phyloP scores from a whole-genome alignment of 2,329 filamentous ascomycete species.

The Exophiala sp. region DNA sequence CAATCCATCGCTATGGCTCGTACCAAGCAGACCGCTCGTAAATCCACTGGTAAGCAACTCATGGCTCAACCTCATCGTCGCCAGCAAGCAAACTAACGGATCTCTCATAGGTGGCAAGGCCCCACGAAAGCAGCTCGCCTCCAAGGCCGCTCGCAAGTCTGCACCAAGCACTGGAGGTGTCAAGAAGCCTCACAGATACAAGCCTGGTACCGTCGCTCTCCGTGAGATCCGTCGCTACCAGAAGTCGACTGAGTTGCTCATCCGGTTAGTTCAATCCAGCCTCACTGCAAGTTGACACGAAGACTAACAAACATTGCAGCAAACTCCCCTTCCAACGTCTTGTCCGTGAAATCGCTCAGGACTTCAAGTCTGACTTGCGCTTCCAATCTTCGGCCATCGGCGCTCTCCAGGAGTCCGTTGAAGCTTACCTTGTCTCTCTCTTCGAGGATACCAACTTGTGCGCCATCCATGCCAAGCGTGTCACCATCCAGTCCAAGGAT shows the following conservation, averaged over 20 bases:
- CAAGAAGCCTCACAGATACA: conserved; percentile 90
- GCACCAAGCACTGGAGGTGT: conserved; percentile 94
- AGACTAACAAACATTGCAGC: conserved; percentile 87
- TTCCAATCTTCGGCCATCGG: conserved; percentile 99
- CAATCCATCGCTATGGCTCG: conserved; percentile 41
- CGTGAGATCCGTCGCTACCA: conserved; percentile 98
- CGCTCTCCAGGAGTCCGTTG: conserved; percentile 95
- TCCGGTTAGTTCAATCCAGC: conserved; percentile 48
- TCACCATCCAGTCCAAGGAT: conserved; percentile 90
- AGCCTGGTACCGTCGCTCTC: conserved; percentile 91
- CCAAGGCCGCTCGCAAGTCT: conserved; percentile 98
- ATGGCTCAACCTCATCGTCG: conserved; percentile 15
- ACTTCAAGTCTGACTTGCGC: conserved; percentile 90
- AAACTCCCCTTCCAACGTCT: conserved; percentile 98
- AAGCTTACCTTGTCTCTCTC: conserved; percentile 96
- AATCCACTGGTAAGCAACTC: conserved; percentile 32
- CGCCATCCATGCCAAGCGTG: conserved; percentile 98
- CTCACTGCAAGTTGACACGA: conserved; percentile 63
- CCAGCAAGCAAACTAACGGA: conserved; percentile 25
- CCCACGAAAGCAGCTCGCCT: conserved; percentile 91
- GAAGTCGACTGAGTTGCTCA: conserved; percentile 91
- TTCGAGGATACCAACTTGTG: conserved; percentile 98
- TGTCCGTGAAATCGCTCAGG: conserved; percentile 92
- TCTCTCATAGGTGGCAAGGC: conserved; percentile 57
- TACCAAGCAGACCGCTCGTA: conserved; percentile 50